phyloP scores from a whole-genome alignment of 495 filamentous ascomycete genomes.

The Xylaria intraflava region DNA sequence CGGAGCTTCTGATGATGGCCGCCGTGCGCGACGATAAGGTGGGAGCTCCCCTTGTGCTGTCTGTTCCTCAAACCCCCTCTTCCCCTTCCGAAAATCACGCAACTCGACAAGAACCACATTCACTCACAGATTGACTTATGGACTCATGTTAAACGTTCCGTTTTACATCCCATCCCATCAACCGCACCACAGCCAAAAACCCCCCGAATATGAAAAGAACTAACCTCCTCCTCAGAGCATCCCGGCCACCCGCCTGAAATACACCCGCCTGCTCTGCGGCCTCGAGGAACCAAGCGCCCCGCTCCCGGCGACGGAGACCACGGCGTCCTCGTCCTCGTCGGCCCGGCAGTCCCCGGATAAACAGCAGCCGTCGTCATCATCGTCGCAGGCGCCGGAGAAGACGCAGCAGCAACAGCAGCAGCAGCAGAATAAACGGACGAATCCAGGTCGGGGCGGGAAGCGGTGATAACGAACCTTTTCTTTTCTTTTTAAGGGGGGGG shows the following conservation, averaged over 20 bases:
- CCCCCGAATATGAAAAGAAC: neutral
- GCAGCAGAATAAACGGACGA: neutral
- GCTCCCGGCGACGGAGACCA: neutral
- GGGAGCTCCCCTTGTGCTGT: slow-evolving; percentile 10
- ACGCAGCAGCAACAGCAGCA: neutral
- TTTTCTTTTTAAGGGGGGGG: no score
- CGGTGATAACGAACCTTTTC: no score
- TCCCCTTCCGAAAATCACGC: no score
- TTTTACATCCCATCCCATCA: neutral
- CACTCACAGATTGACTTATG: no score
- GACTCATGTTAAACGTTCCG: no score
- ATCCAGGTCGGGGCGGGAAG: neutral
- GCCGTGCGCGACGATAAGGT: slow-evolving; percentile 42
- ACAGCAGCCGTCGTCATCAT: no score
- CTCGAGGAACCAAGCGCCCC: slow-evolving; percentile 25
- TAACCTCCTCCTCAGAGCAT: slow-evolving; percentile 30
- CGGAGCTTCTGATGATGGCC: slow-evolving; percentile 50
- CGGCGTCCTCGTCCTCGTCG: neutral
- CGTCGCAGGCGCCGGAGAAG: no score
- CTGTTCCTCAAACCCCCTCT: neutral
- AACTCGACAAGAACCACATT: no score
- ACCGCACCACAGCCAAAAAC: neutral
- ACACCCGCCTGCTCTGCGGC: slow-evolving; percentile 44
- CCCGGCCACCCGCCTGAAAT: slow-evolving; percentile 41
- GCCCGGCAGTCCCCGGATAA: neutral